phyloP scores from a whole-genome alignment of 345 rosid genomes.

The Boechera divaricarpa region DNA sequence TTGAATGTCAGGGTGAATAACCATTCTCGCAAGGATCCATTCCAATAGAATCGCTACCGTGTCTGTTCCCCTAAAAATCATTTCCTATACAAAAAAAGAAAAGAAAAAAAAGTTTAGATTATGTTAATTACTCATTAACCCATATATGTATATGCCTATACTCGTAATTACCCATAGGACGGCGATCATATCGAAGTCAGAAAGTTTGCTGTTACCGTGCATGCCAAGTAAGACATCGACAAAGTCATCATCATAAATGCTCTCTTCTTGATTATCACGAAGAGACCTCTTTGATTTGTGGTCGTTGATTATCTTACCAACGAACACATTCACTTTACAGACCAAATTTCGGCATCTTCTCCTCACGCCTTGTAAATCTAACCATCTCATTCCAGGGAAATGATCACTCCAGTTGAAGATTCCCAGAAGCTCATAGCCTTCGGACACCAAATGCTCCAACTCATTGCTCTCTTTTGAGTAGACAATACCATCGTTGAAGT shows the following conservation, averaged over 20 bases:
- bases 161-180: conserved; percentile 54
- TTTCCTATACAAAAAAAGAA: conserved; percentile 55
- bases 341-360: conserved; percentile 50
- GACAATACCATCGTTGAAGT: conserved; percentile 34
- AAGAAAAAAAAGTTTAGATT: background rate
- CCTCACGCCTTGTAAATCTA: conserved; percentile 57
- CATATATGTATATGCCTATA: background rate
- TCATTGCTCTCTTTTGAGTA: conserved; percentile 39
- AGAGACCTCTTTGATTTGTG: conserved; percentile 48
- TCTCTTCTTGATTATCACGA: conserved; percentile 24
- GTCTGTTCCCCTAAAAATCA: conserved; percentile 90
- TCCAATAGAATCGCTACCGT: conserved; percentile 84
- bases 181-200: conserved; percentile 57
- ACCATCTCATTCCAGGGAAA: conserved; percentile 53
- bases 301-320: conserved; percentile 63
- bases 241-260: conserved; percentile 45
- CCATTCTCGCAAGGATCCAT: conserved; percentile 87
- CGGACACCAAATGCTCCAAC: conserved; percentile 53
- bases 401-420: conserved; percentile 88
- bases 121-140: background rate
- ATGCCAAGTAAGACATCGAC: conserved; percentile 58
- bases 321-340: conserved; percentile 59
- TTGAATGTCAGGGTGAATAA: conserved; percentile 65
- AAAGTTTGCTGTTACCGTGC: conserved; percentile 51
- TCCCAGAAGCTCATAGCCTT: conserved; percentile 65